Base-by-base conservation (phyloP, 2,329 filamentous ascomycete species). In the Pyrenophora graminea region DNA sequence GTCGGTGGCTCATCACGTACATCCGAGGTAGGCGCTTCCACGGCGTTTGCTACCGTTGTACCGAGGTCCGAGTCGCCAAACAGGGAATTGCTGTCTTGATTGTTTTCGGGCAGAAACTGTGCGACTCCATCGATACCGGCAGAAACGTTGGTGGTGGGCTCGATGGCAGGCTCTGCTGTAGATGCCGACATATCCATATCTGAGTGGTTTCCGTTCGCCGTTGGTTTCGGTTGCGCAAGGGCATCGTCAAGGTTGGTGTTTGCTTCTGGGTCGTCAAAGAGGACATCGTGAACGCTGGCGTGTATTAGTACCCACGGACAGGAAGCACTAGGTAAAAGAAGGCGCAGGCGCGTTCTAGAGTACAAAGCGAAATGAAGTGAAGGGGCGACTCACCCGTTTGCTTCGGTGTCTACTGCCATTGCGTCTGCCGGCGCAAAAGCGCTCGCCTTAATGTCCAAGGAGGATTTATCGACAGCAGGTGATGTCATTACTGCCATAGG, bases 331-430 rank as follows among this genome's bases (percentile, higher is more conserved):
- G 42, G 54, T 52, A 21, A 21, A 39, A 59, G 52, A 25, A 25
- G 23, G 8, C 23, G 19, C 19, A 21, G 5, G 19, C 19, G 19
- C 19, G 19, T 21, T 21, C 19, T 21, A 53, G 56, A 38, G 45
- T 47, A 40, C 33, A 17, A 19, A 12, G 27, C 25, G 42, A 4
- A 10, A 30, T 5, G 9, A 23, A 38, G 56, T 48, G 54, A 51
- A 63, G 64, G 59, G 68, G 67, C 37, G 48, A 82, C 83, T 81
- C 76, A 86, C 84, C 82, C 82, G 68, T 85, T 84, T 63, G 81
- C 74, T 38, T 80, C 76, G 54, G 74, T 70, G 64, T 83, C 77
- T 50, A 82, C 74, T 52, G 79, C 76, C 78, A 82, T 82, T 61
- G 76, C 77, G 63, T 79, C 77, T 65, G 74, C 71, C 63, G 76